Evolutionary conservation across 768 basidiomycete genomes (phyloP), one percentile per base, ranked within the genome.

Genomic region (Filobasidium wieringae): DNA sequence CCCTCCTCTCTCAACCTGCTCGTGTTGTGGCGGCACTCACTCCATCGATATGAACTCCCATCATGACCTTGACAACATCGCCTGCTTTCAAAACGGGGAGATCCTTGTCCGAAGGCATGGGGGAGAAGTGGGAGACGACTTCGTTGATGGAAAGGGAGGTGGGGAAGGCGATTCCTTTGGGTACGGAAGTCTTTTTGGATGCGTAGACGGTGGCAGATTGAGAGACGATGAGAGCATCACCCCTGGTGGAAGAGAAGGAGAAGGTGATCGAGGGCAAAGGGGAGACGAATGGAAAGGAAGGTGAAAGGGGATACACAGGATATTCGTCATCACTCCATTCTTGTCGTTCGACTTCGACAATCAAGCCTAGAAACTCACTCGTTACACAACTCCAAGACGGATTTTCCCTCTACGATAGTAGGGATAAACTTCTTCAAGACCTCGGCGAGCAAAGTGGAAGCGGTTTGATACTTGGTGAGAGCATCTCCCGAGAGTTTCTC

Each of bases 41-140:
- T 57, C 95, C 95, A 72, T 97, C 93, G 75, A 99, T 90, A 70
- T 99, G 95, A 19, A 92, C 91, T 45, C 95, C 95, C 60, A 97
- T 79, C 74, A 92, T 88, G 63, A 99, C 77, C 77, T 96, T 97
- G 64, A 97, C 93, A 58, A 99, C 83, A 72, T 99, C 95, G 60
- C 83, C 83, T 63, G 89, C 51, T 74, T 80, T 72, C 41, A 75
- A 58, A 24, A 63, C 62, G 17, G 69, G 56, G 24, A 66, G 59
- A 61, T 71, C 71, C 62, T 74, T 69, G 72, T 75, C 89, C 68
- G 78, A 90, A 79, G 84, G 84, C 55, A 96, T 82, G n/a, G 95
- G 95, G 11, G 92, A 92, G 79, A 90, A 95, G 76, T 97, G 88
- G 40, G 89, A 84, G 61, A 97, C 90, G 66, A 83, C 80, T 76